Conservation (phyloP, 805 yeast species). For the Maudiozyma turicensis region DNA sequence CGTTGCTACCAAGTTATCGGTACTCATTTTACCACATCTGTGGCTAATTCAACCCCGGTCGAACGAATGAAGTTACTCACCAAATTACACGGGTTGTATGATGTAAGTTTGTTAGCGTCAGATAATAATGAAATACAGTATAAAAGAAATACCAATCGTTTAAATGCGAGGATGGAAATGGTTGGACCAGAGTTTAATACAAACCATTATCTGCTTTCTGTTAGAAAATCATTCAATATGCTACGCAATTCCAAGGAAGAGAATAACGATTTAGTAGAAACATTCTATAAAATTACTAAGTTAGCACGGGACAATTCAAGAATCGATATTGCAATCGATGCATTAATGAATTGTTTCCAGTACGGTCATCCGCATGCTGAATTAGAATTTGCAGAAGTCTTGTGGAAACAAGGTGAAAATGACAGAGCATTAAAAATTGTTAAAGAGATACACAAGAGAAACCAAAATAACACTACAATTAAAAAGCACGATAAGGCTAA, state of each 20-base stretch:
- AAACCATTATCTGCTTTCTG: slow-evolving; percentile 48
- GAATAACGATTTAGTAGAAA: slow-evolving; percentile 34
- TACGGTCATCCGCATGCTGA: slow-evolving; percentile 38
- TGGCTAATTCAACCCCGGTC: slow-evolving; percentile 41
- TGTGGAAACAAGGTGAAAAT: slow-evolving; percentile 86
- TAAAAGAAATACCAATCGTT: slow-evolving; percentile 7
- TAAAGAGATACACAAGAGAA: slow-evolving; percentile 25
- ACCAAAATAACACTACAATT: slow-evolving; percentile 8
- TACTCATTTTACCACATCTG: slow-evolving; percentile 39
- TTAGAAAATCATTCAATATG: slow-evolving; percentile 43
- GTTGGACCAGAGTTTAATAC: slow-evolving; percentile 48
- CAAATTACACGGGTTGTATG: slow-evolving; percentile 52
- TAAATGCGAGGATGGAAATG: slow-evolving; percentile 22
- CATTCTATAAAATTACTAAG: slow-evolving; percentile 50
- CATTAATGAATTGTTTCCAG: slow-evolving; percentile 42
- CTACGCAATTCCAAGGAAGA: slow-evolving; percentile 15
- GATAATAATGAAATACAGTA: slow-evolving; percentile 10
- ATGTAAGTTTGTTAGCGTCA: slow-evolving; percentile 36
- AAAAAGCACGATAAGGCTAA: slow-evolving; percentile 25
- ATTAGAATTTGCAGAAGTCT: slow-evolving; percentile 66
- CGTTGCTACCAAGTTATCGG: slow-evolving; percentile 55
- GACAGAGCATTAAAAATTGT: slow-evolving; percentile 70
- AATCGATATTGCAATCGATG: slow-evolving; percentile 61
- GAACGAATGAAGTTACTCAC: slow-evolving; percentile 41
- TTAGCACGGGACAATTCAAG: slow-evolving; percentile 60